phyloP scores from a whole-genome alignment of 345 rosid genomes.

The Camelina laxa region DNA sequence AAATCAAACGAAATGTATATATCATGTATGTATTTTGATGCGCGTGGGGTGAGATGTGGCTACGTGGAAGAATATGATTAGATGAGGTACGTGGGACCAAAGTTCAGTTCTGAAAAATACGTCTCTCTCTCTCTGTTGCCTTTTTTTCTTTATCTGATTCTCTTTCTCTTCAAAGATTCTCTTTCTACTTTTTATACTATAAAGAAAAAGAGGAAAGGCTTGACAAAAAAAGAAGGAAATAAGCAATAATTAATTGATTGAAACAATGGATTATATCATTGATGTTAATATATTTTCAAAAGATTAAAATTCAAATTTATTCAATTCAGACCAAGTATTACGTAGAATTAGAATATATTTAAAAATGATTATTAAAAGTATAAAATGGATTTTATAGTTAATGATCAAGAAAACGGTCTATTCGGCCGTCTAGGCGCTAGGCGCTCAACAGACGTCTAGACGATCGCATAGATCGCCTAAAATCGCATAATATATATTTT shows the following conservation, averaged over 20 bases:
- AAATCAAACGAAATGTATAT: no score
- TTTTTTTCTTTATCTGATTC: conserved; percentile 38
- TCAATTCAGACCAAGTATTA: no score
- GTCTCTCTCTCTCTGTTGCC: conserved; percentile 7
- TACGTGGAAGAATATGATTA: conserved; percentile 24
- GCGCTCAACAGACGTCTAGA: no score
- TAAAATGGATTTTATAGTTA: no score
- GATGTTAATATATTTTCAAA: neutral
- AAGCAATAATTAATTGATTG: neutral
- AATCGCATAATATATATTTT: no score
- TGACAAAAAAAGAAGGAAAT: neutral
- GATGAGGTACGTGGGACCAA: neutral
- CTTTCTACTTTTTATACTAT: neutral
- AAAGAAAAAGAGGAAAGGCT: neutral
- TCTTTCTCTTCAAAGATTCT: conserved; percentile 16
- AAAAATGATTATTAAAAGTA: no score
- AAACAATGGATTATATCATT: neutral
- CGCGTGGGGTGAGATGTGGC: neutral
- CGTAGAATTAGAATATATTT: no score
- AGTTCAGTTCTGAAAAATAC: neutral
- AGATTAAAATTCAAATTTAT: neutral
- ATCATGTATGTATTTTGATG: neutral
- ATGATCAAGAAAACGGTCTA: no score
- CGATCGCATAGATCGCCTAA: no score
- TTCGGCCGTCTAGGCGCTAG: no score